phyloP scores from a whole-genome alignment of 192 early-diverging fungal genomes.

The Radiomyces spectabilis region DNA sequence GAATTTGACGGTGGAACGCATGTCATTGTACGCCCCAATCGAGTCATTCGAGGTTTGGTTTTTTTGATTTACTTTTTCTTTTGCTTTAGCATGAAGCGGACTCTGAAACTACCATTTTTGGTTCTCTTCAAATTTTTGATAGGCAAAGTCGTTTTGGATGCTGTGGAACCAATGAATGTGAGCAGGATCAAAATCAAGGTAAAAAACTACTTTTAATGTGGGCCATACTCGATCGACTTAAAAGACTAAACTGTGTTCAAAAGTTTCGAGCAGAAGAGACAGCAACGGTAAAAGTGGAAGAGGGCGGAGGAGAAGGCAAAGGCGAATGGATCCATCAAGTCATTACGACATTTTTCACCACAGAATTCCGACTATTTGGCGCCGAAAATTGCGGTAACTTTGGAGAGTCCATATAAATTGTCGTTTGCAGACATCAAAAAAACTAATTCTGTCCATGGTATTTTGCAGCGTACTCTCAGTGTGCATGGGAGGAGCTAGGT shows the following conservation, averaged over 20 bases:
- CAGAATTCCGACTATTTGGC: not conserved
- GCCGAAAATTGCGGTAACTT: not conserved
- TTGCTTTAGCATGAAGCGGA: not conserved
- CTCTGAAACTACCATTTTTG: not conserved
- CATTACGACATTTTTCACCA: slow-evolving; percentile 18
- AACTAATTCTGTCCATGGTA: slow-evolving; percentile 4
- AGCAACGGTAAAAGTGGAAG: slow-evolving; percentile 25
- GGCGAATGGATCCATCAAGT: slow-evolving; percentile 22
- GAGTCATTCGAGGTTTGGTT: slow-evolving; percentile 22
- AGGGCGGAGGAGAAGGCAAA: slow-evolving; percentile 13
- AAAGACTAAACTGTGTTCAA: not conserved
- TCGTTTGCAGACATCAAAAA: too few species aligned
- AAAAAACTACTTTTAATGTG: slow-evolving; percentile 1
- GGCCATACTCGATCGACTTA: too few species aligned
- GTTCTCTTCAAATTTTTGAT: not conserved
- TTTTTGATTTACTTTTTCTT: not conserved
- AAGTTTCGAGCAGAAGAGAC: slow-evolving; percentile 31
- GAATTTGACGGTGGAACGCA: slow-evolving; percentile 30
- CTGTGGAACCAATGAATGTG: slow-evolving; percentile 18
- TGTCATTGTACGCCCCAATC: slow-evolving; percentile 27
- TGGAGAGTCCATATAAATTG: too few species aligned
- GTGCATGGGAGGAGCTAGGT: slow-evolving; percentile 24
- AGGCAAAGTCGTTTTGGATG: slow-evolving; percentile 24
- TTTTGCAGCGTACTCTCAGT: slow-evolving; percentile 15
- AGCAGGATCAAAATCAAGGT: slow-evolving; percentile 29